Conservation (phyloP, 352 stramenopile genomes). For the Globisporangium spiculum region DNA sequence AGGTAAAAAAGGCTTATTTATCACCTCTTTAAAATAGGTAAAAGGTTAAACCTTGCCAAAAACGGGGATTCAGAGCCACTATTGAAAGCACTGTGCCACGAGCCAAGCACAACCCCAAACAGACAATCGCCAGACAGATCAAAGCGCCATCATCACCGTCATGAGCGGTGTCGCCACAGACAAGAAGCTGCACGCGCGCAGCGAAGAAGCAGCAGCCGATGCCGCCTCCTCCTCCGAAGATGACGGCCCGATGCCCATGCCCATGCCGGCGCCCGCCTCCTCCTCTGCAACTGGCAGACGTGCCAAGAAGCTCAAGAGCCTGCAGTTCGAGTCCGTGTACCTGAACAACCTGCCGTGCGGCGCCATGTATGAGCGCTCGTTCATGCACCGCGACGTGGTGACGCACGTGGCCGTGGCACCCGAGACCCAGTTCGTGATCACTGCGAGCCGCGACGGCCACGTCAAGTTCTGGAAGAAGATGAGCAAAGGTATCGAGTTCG, state of each 20-base stretch:
- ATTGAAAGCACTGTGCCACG: no score
- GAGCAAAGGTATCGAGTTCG: conserved; percentile 95
- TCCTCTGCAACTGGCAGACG: conserved; percentile 18
- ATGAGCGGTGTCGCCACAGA: not conserved
- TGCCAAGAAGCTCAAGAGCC: conserved; percentile 35
- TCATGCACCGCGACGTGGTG: conserved; percentile 97
- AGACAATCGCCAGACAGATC: no score
- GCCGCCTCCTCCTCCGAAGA: conserved; percentile 22
- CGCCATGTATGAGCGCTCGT: conserved; percentile 95
- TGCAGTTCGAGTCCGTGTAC: conserved; percentile 71
- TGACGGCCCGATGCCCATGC: conserved; percentile 62
- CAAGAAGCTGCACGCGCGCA: conserved; percentile 16
- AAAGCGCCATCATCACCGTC: not conserved
- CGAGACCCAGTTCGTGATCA: conserved; percentile 96
- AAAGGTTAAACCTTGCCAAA: not conserved
- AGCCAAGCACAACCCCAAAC: no score
- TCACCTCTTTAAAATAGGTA: no score
- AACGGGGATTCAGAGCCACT: no score
- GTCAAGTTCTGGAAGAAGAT: conserved; percentile 99
- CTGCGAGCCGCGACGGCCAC: conserved; percentile 93
- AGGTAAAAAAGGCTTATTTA: no score
- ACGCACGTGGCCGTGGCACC: conserved; percentile 89
- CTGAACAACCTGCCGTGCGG: conserved; percentile 83
- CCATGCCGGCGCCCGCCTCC: conserved; percentile 28
- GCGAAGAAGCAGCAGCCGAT: not conserved